Evolutionary conservation across 345 rosid genomes (phyloP).

Genomic region (Ricinus communis): DNA sequence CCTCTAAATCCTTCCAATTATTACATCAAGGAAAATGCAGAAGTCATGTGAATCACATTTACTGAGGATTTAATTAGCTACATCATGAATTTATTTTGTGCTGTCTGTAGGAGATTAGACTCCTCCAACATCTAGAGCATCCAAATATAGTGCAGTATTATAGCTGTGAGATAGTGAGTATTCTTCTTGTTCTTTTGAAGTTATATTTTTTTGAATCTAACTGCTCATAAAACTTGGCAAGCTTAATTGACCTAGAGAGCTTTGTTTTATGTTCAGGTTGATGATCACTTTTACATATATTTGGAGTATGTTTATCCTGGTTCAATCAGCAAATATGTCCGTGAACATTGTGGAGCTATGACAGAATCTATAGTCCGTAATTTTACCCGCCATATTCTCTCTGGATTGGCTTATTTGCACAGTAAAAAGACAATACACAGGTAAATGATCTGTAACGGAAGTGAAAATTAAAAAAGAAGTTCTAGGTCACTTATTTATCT

Average conservation of each 20-base stretch:
- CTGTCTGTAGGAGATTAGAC: slow-evolving; percentile 54
- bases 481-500: not conserved
- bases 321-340: slow-evolving; percentile 53
- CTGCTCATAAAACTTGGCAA: slow-evolving; percentile 1
- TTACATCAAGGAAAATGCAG: too few relatives aligned
- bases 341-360: slow-evolving; percentile 55
- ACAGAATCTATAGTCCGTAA: slow-evolving; percentile 66
- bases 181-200: not conserved
- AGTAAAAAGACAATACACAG: slow-evolving; percentile 65
- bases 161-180: slow-evolving; percentile 63
- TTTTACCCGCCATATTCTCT: slow-evolving; percentile 71
- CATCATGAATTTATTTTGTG: not conserved
- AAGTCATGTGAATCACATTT: too few relatives aligned
- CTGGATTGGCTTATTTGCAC: slow-evolving; percentile 63
- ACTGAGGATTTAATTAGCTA: not conserved
- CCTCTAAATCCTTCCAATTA: too few relatives aligned
- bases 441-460: slow-evolving; percentile 25
- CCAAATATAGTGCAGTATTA: slow-evolving; percentile 75
- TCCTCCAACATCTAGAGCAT: slow-evolving; percentile 48
- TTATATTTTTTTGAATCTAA: not conserved
- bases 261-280: slow-evolving; percentile 42
- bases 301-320: slow-evolving; percentile 73
- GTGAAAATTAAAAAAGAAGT: not conserved
- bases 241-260: slow-evolving; percentile 15
- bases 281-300: slow-evolving; percentile 60